Conservation (phyloP, 2,329 filamentous ascomycete genomes). For the Aspergillus pseudoterreus region DNA sequence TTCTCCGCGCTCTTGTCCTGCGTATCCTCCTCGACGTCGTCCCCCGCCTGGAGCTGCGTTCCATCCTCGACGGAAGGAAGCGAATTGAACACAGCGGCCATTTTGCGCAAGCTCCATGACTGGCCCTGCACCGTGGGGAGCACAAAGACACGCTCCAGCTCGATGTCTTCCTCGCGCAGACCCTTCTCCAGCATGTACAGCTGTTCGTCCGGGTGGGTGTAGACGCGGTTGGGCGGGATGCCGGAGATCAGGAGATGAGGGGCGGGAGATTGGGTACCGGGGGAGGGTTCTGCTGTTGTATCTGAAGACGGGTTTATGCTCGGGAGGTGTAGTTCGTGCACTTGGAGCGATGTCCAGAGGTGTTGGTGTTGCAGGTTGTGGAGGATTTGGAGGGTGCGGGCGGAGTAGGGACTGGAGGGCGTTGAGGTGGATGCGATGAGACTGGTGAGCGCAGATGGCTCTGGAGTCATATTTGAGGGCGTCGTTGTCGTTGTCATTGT, state of each 20-base stretch:
- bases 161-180: constrained; percentile 45
- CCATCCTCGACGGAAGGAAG: constrained; percentile 30
- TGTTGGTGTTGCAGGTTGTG: constrained; percentile 65
- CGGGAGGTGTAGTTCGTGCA: constrained; percentile 41
- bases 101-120: constrained; percentile 54
- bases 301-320: constrained; percentile 2
- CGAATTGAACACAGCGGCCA: constrained; percentile 57
- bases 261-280: constrained; percentile 17
- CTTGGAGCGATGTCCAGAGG: constrained; percentile 54
- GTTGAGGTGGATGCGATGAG: constrained; percentile 32
- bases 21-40: constrained; percentile 10
- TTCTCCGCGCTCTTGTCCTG: constrained; percentile 20
- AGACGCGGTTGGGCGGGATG: constrained; percentile 57
- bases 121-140: constrained; percentile 58
- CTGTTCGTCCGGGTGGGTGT: constrained; percentile 64
- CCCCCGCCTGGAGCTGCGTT: constrained; percentile 4
- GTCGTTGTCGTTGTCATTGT: not conserved
- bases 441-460: constrained; percentile 38
- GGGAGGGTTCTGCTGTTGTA: constrained; percentile 1
- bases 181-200: constrained; percentile 54
- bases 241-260: constrained; percentile 55
- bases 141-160: constrained; percentile 55
- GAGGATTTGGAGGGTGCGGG: constrained; percentile 56
- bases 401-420: constrained; percentile 26
- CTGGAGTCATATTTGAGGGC: constrained; percentile 10